phyloP scores from a whole-genome alignment of 176 grass and related monocot genomes.

The Cenchrus purpureus region DNA sequence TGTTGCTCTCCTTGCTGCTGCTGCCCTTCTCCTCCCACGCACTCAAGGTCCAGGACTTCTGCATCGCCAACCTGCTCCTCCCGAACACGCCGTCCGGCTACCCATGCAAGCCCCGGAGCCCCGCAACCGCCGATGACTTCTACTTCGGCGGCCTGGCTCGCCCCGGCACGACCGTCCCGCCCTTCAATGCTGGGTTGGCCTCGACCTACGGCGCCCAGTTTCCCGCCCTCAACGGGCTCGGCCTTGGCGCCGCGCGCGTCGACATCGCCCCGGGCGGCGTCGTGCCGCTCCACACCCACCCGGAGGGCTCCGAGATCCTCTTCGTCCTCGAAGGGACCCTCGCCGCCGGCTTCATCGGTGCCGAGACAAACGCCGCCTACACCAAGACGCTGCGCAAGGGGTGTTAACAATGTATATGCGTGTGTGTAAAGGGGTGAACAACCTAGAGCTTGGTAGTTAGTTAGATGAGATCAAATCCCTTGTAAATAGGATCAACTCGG shows the following conservation, averaged over 20 bases:
- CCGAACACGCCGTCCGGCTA: constrained; percentile 52
- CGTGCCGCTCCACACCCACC: constrained; percentile 71
- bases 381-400: constrained; percentile 33
- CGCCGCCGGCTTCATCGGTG: constrained; percentile 46
- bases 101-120: constrained; percentile 31
- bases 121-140: constrained; percentile 53
- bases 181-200: constrained; percentile 38
- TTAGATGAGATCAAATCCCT: too few relatives aligned
- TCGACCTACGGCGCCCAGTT: too few relatives aligned
- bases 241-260: constrained; percentile 42
- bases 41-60: constrained; percentile 54
- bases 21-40: constrained; percentile 30
- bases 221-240: constrained; percentile 61
- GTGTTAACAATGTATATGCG: too few relatives aligned
- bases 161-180: constrained; percentile 1
- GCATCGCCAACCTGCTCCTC: constrained; percentile 42
- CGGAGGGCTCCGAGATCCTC: constrained; percentile 54
- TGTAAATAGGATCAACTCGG: too few relatives aligned
- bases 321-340: constrained; percentile 36
- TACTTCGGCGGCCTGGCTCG: constrained; percentile 16
- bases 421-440: too few relatives aligned
- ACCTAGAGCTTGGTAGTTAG: too few relatives aligned
- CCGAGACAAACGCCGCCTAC: constrained; percentile 47
- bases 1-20: constrained; percentile 37
- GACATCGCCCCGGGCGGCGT: constrained; percentile 40